Percentiles rank a stretch among this genome's conserved stretches.
Conservation (phyloP, 2,329 filamentous ascomycete species). For the Fusarium chlamydosporum region DNA sequence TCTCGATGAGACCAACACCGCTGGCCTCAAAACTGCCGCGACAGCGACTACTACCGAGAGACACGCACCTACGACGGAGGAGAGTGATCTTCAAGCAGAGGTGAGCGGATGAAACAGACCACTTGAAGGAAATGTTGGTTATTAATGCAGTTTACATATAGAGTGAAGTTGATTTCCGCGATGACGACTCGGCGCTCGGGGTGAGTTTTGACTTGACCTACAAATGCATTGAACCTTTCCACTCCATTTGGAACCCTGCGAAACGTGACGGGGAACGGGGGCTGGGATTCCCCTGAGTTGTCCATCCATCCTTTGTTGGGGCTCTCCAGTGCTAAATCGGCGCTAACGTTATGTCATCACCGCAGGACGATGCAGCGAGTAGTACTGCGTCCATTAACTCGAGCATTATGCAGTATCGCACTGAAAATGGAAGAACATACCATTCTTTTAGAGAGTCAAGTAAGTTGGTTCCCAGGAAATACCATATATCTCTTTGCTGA, state of each 20-base stretch:
- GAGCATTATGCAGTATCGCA: conserved; percentile 56
- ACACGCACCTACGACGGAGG: conserved; percentile 12
- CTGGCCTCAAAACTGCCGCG: not conserved
- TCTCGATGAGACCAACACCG: not conserved
- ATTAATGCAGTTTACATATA: not conserved
- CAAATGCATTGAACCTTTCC: not conserved
- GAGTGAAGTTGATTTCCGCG: conserved; percentile 22
- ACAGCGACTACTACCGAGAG: not conserved
- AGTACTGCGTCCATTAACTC: conserved; percentile 54
- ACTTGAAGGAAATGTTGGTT: too few relatives aligned
- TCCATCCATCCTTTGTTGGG: conserved; percentile 3
- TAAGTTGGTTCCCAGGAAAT: conserved; percentile 11
- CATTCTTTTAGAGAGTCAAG: conserved; percentile 54
- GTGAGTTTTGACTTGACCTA: conserved; percentile 14
- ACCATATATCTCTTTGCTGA: not conserved
- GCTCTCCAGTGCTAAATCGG: conserved; percentile 3
- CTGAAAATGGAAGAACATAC: conserved; percentile 58
- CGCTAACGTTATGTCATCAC: not conserved
- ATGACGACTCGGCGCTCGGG: conserved; percentile 47
- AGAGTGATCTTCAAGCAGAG: conserved; percentile 38
- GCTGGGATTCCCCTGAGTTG: not conserved
- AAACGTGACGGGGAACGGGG: not conserved
- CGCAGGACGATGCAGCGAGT: conserved; percentile 47
- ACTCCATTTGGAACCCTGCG: conserved; percentile 1
- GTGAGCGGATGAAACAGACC: conserved; percentile 7